A percentile compares a stretch with the other conserved stretches of the same genome.
These are phyloP conservation scores for Bjerkandera adusta DNA, from an alignment of 1,284 basidiomycete species.

Conservation along the genomic window DNA sequence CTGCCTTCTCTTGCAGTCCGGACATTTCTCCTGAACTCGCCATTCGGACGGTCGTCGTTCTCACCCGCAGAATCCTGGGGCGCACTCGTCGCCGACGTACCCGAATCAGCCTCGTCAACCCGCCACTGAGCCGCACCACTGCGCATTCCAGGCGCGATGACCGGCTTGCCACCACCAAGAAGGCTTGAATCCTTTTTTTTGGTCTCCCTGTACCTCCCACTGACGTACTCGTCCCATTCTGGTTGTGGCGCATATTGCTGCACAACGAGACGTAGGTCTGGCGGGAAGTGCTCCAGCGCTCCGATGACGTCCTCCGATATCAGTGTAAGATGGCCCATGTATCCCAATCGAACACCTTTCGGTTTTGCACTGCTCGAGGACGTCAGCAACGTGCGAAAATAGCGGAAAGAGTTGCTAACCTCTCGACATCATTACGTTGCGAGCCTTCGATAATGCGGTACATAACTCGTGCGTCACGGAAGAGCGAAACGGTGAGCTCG, in stretches of 20 bases:
- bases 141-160: conserved; percentile 40
- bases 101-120: conserved; percentile 65
- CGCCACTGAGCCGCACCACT: conserved; percentile 54
- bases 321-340: conserved; percentile 96
- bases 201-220: conserved; percentile 81
- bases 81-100: conserved; percentile 23
- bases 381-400: background rate
- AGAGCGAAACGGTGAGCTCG: conserved; percentile 78
- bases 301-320: conserved; percentile 90
- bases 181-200: conserved; percentile 77
- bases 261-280: conserved; percentile 69
- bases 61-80: conserved; percentile 24
- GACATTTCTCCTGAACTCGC: conserved; percentile 57
- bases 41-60: conserved; percentile 34
- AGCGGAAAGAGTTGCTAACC: conserved; percentile 42
- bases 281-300: conserved; percentile 83
- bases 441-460: conserved; percentile 85
- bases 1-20: conserved; percentile 47
- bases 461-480: conserved; percentile 78
- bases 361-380: conserved; percentile 47
- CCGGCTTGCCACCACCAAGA: conserved; percentile 82
- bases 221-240: conserved; percentile 88
- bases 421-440: conserved; percentile 69
- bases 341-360: conserved; percentile 80
- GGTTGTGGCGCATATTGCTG: conserved; percentile 68